Base-by-base conservation (phyloP, 2,329 filamentous ascomycete genomes). In the Sporothrix euskadiensis region DNA sequence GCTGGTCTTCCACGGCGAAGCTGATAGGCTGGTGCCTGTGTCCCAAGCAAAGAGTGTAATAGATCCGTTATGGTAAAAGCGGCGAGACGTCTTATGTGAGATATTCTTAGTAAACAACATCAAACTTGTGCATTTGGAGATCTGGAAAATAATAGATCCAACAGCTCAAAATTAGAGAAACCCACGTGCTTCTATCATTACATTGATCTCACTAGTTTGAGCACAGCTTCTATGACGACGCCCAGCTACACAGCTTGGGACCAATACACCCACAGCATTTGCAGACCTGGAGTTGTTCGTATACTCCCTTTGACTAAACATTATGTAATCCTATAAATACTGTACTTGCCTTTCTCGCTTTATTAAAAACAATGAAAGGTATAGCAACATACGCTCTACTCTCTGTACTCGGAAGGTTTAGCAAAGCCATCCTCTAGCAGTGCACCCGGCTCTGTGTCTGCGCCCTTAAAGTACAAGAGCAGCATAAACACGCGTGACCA, bases 211-310 rank as follows among this genome's bases (percentile, higher is more conserved):
- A 9, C 68, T 70, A 73, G 8, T 59, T 73, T 10, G 26, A 54
- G 52, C 73, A 74, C 10, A 74, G 6, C 32, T 59, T 69, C 16
- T 78, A 78, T 47, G 76, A 72, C 47, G 73, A 79, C 1, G 80
- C 80, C 81, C 82, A 83, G 75, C 79, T 78, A 75, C 82, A 83
- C 80, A 83, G 81, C 1, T 74, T 74, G 0, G 76, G 70, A 6
- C 80, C 81, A 5, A 83, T 79, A 70, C 81, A 83, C 76, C 59
- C 78, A 73, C 81, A 83, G 73, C 81, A 83, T 71, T 79, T 76
- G 77, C 82, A 83, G 0, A 80, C 80, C 81, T 83, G 63, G 3
- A 59, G 35, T 19, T 47, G 74, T 71, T 10, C 3, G 16, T 39
- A 35, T 16, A 12, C 4, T 26, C 5, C 1, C 2, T 44, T 3